These are phyloP conservation scores for Ophiostoma ulmi DNA, from an alignment of 2,329 filamentous ascomycete species.

Conservation along the genomic window DNA sequence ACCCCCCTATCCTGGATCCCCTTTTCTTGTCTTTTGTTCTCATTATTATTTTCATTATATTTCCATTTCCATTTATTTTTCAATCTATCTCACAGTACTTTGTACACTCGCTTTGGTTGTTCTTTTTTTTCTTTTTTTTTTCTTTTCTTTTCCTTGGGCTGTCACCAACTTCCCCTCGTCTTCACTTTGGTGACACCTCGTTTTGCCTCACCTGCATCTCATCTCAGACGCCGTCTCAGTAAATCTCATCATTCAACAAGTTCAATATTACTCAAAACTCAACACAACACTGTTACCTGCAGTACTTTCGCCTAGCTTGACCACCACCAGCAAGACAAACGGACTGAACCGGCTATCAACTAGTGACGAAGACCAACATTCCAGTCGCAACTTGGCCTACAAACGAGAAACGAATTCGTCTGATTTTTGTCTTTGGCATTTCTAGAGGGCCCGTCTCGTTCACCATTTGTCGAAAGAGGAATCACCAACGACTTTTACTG, in stretches of 20 bases:
- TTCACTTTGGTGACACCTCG: neutral
- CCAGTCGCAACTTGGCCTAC: slow-evolving; percentile 15
- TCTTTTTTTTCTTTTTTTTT: neutral
- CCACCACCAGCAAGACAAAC: neutral
- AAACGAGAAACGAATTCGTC: slow-evolving; percentile 12
- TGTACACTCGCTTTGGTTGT: slow-evolving; percentile 1
- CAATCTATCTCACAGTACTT: neutral
- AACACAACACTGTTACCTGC: no score
- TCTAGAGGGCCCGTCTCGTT: neutral
- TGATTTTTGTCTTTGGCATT: neutral
- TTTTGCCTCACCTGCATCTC: neutral
- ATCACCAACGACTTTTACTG: neutral
- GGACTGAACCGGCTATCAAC: slow-evolving; percentile 17
- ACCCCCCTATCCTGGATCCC: slow-evolving; percentile 11
- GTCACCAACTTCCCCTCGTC: slow-evolving; percentile 3
- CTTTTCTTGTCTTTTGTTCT: neutral
- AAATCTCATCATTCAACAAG: neutral
- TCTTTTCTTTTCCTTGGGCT: neutral
- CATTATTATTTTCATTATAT: neutral
- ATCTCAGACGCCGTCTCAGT: neutral
- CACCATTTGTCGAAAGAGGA: neutral
- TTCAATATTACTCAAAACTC: neutral
- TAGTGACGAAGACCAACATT: slow-evolving; percentile 17
- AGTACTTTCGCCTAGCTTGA: slow-evolving; percentile 6
- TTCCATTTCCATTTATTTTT: neutral